phyloP scores from a whole-genome alignment of 177 flowering plant species.

The Telopea speciosissima region DNA sequence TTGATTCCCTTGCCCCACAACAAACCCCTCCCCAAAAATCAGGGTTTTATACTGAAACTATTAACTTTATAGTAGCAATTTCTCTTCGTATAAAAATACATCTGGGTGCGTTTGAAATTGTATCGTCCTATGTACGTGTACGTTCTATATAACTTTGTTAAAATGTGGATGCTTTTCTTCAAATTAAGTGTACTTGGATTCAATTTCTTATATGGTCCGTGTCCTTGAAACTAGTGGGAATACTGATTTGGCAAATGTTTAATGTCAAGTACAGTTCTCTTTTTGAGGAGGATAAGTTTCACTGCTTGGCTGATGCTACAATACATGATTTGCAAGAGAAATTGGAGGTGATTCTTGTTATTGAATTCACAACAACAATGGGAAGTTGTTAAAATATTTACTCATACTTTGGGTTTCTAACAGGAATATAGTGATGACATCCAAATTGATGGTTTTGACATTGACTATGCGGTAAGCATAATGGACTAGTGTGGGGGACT shows the following conservation, averaged over 20 bases:
- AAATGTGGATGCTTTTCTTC: too few relatives aligned
- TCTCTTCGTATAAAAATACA: background rate
- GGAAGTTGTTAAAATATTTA: too few relatives aligned
- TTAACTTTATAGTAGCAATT: background rate
- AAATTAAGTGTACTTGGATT: too few relatives aligned
- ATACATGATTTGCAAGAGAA: constrained; percentile 73
- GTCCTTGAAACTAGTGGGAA: background rate
- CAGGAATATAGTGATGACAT: constrained; percentile 92
- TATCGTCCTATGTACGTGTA: too few relatives aligned
- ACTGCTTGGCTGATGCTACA: constrained; percentile 68
- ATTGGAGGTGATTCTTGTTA: constrained; percentile 53
- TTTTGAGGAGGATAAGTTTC: constrained; percentile 77
- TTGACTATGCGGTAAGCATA: constrained; percentile 81
- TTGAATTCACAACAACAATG: too few relatives aligned
- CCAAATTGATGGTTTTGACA: constrained; percentile 82
- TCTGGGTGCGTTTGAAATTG: background rate
- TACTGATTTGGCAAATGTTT: constrained; percentile 11
- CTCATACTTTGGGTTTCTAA: background rate
- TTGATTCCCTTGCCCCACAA: background rate
- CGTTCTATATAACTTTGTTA: too few relatives aligned
- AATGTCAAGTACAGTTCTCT: constrained; percentile 47
- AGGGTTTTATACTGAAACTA: too few relatives aligned
- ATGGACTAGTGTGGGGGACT: constrained; percentile 3
- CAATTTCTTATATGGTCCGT: background rate
- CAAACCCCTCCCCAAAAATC: too few relatives aligned